These are phyloP conservation scores for Pseudonitzschia multistriata DNA, from an alignment of 108 stramenopile genomes.

Conservation along the genomic window DNA sequence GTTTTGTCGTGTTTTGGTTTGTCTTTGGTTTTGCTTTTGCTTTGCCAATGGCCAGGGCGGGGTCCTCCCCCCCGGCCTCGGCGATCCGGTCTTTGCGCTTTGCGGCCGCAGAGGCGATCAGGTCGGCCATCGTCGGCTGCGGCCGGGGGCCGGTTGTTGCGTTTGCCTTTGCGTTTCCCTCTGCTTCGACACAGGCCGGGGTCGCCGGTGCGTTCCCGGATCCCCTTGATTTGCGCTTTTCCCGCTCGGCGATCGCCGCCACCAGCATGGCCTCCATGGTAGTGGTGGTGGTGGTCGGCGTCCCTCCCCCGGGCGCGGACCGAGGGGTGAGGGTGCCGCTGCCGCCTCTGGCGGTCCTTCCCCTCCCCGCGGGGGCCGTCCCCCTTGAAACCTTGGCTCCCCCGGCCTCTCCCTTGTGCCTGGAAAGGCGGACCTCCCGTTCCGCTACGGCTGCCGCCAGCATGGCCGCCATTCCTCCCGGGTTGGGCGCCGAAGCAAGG, in stretches of 20 bases:
- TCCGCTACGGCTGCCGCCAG: neutral
- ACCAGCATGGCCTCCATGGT: neutral
- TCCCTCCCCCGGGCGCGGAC: neutral
- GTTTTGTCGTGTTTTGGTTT: no score
- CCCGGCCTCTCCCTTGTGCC: no score
- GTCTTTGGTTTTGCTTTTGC: no score
- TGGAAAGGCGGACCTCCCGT: neutral
- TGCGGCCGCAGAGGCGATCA: neutral
- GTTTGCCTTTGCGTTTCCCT: neutral
- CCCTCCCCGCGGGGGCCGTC: neutral
- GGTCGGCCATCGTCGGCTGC: no score
- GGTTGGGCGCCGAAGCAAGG: no score
- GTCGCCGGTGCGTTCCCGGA: no score
- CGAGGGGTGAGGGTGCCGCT: neutral
- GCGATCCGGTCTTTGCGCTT: neutral
- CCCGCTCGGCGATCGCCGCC: neutral
- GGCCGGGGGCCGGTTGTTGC: no score
- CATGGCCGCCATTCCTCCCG: neutral
- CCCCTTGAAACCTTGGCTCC: no score
- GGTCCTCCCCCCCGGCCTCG: neutral
- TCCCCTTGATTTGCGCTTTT: no score
- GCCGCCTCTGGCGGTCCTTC: neutral
- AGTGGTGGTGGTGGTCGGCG: neutral
- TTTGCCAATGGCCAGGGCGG: neutral
- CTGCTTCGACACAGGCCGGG: no score